phyloP scores from a whole-genome alignment of 2,329 filamentous ascomycete genomes.

The Pseudogymnoascus sp. region DNA sequence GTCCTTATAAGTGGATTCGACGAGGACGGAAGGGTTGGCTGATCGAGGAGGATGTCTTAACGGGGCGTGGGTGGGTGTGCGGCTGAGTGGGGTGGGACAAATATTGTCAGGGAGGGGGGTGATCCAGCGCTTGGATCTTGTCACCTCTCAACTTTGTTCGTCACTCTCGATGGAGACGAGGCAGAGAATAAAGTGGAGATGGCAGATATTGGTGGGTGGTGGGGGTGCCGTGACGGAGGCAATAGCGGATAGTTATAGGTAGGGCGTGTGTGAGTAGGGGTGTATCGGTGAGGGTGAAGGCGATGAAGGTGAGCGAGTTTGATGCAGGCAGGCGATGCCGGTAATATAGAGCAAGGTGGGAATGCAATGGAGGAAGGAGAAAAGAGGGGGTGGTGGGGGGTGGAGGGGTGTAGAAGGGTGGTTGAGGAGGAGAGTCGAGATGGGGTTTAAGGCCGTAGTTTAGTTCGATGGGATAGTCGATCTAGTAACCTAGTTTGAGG shows the following conservation, averaged over 20 bases:
- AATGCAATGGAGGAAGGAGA: not conserved
- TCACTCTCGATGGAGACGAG: not conserved
- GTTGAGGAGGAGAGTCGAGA: not conserved
- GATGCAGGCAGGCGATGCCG: not conserved
- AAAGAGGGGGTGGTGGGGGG: not conserved
- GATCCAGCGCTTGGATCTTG: not conserved
- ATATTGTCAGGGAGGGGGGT: not conserved
- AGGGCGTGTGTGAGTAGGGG: not conserved
- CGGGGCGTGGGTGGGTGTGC: not conserved
- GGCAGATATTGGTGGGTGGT: not conserved
- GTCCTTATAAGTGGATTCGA: not conserved
- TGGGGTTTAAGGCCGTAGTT: not conserved
- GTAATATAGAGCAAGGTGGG: not conserved
- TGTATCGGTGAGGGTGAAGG: not conserved
- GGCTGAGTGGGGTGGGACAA: not conserved
- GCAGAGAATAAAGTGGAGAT: not conserved
- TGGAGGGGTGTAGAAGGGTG: not conserved
- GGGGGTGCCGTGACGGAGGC: not conserved
- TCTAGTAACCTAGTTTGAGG: not conserved
- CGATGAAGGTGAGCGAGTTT: not conserved
- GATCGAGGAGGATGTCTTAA: not conserved
- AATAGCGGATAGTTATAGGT: not conserved
- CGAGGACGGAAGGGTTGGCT: not conserved
- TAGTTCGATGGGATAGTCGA: not conserved
- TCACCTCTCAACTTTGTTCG: not conserved